These are phyloP conservation scores for Talaromyces stipitatus DNA, from an alignment of 495 filamentous ascomycete genomes.

Conservation along the genomic window DNA sequence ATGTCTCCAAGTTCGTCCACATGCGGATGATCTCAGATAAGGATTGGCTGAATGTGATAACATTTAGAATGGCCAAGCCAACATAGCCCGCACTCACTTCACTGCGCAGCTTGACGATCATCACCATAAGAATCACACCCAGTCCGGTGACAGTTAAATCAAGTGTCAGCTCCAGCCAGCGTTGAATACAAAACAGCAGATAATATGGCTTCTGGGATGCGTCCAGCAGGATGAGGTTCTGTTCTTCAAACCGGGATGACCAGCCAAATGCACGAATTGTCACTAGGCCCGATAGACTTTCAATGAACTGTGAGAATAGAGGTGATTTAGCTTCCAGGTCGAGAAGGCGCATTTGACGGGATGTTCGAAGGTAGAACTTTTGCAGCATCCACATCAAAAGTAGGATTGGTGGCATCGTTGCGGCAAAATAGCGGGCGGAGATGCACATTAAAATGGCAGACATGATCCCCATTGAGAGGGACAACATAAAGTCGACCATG, in stretches of 20 bases:
- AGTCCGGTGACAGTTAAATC: conserved; percentile 50
- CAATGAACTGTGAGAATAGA: conserved; percentile 65
- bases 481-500: conserved; percentile 2
- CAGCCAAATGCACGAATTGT: conserved; percentile 70
- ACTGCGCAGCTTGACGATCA: conserved; percentile 37
- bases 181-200: conserved; percentile 56
- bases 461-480: background rate
- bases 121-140: conserved; percentile 38
- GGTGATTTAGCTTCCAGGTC: conserved; percentile 52
- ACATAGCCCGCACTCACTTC: conserved; percentile 39
- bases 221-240: conserved; percentile 55
- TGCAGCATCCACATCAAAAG: conserved; percentile 46
- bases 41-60: conserved; percentile 46
- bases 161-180: conserved; percentile 64
- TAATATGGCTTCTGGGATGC: conserved; percentile 47
- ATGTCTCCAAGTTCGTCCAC: conserved; percentile 53
- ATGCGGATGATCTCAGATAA: conserved; percentile 42
- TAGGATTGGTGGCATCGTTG: conserved; percentile 40
- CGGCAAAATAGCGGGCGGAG: conserved; percentile 30
- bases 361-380: conserved; percentile 56
- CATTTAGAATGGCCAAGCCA: conserved; percentile 51
- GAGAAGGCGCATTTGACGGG: conserved; percentile 49
- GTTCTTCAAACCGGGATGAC: conserved; percentile 45
- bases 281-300: conserved; percentile 54
- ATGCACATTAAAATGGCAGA: conserved; percentile 5